Conservation (phyloP, 352 stramenopile species). For the Pythium phragmitis region DNA sequence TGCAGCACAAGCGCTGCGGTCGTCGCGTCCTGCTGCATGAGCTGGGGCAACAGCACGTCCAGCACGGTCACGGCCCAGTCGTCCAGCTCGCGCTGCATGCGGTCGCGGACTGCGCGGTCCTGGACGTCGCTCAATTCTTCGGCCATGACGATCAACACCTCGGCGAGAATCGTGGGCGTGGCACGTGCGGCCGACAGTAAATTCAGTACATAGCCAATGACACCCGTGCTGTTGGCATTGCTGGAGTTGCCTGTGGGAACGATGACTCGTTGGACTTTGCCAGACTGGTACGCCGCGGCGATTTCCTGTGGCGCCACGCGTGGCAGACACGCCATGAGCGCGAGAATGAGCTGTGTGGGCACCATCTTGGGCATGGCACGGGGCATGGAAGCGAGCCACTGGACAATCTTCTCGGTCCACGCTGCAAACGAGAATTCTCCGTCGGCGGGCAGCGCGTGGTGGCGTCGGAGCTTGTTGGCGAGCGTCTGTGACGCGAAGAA, state of each 20-base stretch:
- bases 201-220: constrained; percentile 59
- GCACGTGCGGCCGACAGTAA: constrained; percentile 43
- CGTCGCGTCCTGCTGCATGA: constrained; percentile 70
- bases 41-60: constrained; percentile 63
- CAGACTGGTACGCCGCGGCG: constrained; percentile 1
- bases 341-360: constrained; percentile 70
- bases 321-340: constrained; percentile 60
- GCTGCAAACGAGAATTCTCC: constrained; percentile 28
- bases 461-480: constrained; percentile 73
- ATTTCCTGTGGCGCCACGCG: constrained; percentile 45
- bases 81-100: constrained; percentile 63
- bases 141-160: constrained; percentile 66
- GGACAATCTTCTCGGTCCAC: constrained; percentile 53
- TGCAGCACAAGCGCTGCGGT: constrained; percentile 62
- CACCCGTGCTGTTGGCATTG: constrained; percentile 19
- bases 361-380: constrained; percentile 57
- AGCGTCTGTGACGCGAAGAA: constrained; percentile 85
- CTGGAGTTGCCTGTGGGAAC: background rate
- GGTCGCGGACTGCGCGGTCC: constrained; percentile 44
- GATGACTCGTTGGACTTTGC: constrained; percentile 14
- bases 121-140: constrained; percentile 61
- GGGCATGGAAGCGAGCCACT: constrained; percentile 49
- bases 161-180: constrained; percentile 38
- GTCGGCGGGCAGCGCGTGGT: constrained; percentile 40
- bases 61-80: constrained; percentile 54